phyloP scores from a whole-genome alignment of 1,284 basidiomycete genomes.

The Ustilago cynodontis region DNA sequence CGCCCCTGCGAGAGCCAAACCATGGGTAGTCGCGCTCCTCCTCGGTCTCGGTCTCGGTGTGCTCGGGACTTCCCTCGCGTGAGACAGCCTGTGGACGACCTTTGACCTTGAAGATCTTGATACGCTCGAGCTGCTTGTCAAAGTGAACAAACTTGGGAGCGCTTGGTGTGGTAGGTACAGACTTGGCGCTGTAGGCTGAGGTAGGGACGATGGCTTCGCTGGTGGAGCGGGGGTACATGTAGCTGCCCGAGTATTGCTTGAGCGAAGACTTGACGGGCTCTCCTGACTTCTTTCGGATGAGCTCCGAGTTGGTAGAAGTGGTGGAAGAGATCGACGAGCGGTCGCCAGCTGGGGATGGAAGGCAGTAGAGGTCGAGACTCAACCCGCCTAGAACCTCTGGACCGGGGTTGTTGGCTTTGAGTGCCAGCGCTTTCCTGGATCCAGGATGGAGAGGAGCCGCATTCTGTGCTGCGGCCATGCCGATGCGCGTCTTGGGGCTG shows the following conservation, averaged over 20 bases:
- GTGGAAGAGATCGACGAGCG: slow-evolving; percentile 42
- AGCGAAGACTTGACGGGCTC: slow-evolving; percentile 91
- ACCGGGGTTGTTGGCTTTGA: slow-evolving; percentile 52
- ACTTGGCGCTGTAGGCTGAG: slow-evolving; percentile 53
- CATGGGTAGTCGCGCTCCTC: slow-evolving; percentile 71
- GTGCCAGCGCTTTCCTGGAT: slow-evolving; percentile 57
- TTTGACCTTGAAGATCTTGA: slow-evolving; percentile 91
- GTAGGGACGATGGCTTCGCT: slow-evolving; percentile 71
- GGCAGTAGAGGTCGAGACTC: slow-evolving; percentile 59
- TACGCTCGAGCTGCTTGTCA: slow-evolving; percentile 84
- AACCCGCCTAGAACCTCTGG: slow-evolving; percentile 56
- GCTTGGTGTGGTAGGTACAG: slow-evolving; percentile 75
- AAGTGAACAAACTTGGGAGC: slow-evolving; percentile 89
- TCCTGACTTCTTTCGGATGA: slow-evolving; percentile 89
- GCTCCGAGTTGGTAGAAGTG: slow-evolving; percentile 50
- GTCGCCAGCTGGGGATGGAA: slow-evolving; percentile 55
- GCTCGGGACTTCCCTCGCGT: slow-evolving; percentile 87
- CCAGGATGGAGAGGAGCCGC: slow-evolving; percentile 45
- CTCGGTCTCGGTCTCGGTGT: slow-evolving; percentile 83
- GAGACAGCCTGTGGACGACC: slow-evolving; percentile 94
- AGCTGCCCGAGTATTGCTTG: slow-evolving; percentile 75
- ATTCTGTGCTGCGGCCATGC: slow-evolving; percentile 16
- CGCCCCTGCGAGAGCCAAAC: slow-evolving; percentile 47
- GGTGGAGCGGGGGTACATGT: slow-evolving; percentile 68
- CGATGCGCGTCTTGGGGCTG: slow-evolving; percentile 29